A percentile compares a stretch with the other conserved stretches of the same genome.
Evolutionary conservation across 495 filamentous ascomycete species (phyloP).

Genomic region (Daldinia bambusicola): DNA sequence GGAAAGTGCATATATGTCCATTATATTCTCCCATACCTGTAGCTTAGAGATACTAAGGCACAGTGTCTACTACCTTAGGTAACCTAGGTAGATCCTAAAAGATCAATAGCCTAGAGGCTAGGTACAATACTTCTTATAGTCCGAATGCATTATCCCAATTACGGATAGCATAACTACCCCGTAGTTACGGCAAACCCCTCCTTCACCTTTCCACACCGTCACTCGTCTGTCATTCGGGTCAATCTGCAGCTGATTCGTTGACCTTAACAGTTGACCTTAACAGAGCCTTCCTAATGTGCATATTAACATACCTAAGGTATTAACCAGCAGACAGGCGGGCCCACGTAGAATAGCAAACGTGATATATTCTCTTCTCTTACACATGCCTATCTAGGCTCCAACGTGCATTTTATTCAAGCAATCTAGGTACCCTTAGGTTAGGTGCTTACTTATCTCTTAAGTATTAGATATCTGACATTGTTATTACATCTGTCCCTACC

Average conservation of each 20-base stretch:
- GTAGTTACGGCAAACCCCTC: conserved; percentile 21
- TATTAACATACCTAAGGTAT: too few species aligned
- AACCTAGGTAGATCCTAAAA: too few species aligned
- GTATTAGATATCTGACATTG: background rate
- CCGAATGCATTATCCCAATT: conserved; percentile 23
- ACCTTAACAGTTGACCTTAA: background rate
- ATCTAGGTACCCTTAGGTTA: too few species aligned
- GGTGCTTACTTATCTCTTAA: too few species aligned
- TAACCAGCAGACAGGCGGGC: background rate
- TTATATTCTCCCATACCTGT: too few species aligned
- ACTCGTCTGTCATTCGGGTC: conserved; percentile 34
- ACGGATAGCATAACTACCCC: conserved; percentile 25
- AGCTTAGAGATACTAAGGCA: too few species aligned
- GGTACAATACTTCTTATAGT: conserved; percentile 1
- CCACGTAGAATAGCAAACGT: background rate
- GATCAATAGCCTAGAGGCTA: too few species aligned
- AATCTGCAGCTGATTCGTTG: conserved; percentile 16
- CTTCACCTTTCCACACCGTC: conserved; percentile 39
- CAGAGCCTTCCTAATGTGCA: background rate
- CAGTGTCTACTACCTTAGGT: too few species aligned
- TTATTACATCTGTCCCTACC: background rate
- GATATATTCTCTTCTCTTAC: too few species aligned
- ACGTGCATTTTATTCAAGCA: too few species aligned
- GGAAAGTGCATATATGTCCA: background rate
- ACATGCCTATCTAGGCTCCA: too few species aligned